Evolutionary conservation across 257 asterid genomes (phyloP).

Genomic region (Sherardia arvensis): DNA sequence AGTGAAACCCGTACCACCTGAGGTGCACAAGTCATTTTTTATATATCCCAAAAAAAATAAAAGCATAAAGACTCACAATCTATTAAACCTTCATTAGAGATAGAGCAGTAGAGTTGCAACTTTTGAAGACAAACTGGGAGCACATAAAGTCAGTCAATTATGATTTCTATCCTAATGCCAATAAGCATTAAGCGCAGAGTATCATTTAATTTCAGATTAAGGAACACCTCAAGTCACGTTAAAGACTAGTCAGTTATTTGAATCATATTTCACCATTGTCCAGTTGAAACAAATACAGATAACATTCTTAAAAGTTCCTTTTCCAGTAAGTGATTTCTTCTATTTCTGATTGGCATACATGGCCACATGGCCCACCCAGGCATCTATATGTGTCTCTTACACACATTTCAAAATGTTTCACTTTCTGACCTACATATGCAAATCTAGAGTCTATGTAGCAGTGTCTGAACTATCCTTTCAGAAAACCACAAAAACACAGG

Average conservation of each 20-base stretch:
- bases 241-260: not conserved
- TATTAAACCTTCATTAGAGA: not conserved
- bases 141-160: not conserved
- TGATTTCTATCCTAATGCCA: not conserved
- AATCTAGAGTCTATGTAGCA: not conserved
- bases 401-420: not conserved
- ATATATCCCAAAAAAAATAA: not conserved
- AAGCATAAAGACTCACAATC: not conserved
- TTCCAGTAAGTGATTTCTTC: not conserved
- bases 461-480: conserved; percentile 1
- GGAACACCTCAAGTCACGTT: not conserved
- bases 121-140: not conserved
- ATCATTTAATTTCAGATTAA: not conserved
- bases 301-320: not conserved
- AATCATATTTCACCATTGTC: not conserved
- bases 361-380: not conserved
- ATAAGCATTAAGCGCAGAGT: not conserved
- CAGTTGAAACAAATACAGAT: not conserved
- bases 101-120: not conserved
- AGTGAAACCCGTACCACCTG: conserved; percentile 96
- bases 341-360: not conserved
- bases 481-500: conserved; percentile 4
- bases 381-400: no score
- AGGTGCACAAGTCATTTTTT: conserved; percentile 4
- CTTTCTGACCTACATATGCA: not conserved